Evolutionary conservation across 2,329 filamentous ascomycete species (phyloP), one percentile per base, ranked within the genome.

Genomic region (Podosphaera xanthii): DNA sequence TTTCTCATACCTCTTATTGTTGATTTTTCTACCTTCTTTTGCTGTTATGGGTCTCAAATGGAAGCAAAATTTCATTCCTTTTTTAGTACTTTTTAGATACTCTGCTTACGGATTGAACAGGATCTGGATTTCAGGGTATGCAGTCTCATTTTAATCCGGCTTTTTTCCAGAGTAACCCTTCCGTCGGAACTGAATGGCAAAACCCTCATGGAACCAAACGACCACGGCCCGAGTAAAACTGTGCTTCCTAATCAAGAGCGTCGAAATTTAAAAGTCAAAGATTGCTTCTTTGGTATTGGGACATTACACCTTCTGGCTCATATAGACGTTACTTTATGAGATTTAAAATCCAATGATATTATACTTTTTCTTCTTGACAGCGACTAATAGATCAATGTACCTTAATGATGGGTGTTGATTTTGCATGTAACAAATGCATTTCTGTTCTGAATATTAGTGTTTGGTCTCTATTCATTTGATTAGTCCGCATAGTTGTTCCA

Each of bases 201-300:
- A 91, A 91, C 67, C 87, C 87, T 4, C 87, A 91, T 65, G 86
- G 86, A 36, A 82, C 83, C 2, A 92, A 92, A 73, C 77, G 87
- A 64, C 83, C 85, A 64, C 79, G 87, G 62, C 85, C 86, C 61
- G 87, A 90, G 57, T 69, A 64, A 63, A 31, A 9, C 40, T 42
- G 22, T 31, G 14, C 36, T 6, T 40, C 36, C 36, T 40, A 10
- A 6, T 40, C 6, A 40, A 40, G 36, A 5, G 6, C 36, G 5
- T 1, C 6, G 10, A 40, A 40, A 40, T 40, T 40, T 0, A 40
- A 40, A 40, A 40, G 10, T 10, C 10, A 40, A 40, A 40, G 36
- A 40, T 40, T 40, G 36, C 36, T 40, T 10, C 36, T 10, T 40
- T 40, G 10, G 36, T 5, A 6, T 40, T 40, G 36, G 10, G n/a